phyloP scores from a whole-genome alignment of 257 asterid species.

The Nicotiana paniculata region DNA sequence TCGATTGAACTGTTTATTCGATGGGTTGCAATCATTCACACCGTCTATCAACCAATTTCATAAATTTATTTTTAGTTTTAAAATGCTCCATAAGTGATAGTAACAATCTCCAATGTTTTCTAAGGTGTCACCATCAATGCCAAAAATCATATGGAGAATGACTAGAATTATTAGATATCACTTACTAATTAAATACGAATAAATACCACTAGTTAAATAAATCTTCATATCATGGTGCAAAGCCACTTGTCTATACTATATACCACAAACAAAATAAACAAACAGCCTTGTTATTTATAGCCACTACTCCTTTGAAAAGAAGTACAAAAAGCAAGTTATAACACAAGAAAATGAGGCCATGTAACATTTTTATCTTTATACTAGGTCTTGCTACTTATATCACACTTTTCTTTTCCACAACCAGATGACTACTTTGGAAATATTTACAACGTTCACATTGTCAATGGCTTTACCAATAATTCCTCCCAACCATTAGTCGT shows the following conservation, averaged over 20 bases:
- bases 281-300: neutral
- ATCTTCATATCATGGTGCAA: neutral
- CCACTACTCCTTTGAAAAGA: neutral
- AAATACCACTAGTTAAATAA: neutral
- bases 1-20: neutral
- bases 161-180: neutral
- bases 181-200: no score
- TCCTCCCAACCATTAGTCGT: slow-evolving; percentile 45
- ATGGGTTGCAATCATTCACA: neutral
- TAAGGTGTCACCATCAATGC: neutral
- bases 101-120: neutral
- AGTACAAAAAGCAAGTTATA: neutral
- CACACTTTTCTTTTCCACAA: slow-evolving; percentile 8
- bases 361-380: slow-evolving; percentile 11
- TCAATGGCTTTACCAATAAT: slow-evolving; percentile 54
- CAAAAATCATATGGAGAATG: neutral
- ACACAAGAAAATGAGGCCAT: slow-evolving; percentile 13
- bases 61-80: neutral
- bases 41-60: neutral
- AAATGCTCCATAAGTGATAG: neutral
- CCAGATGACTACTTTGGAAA: neutral
- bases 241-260: neutral
- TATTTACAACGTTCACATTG: slow-evolving; percentile 29
- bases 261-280: neutral
- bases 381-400: slow-evolving; percentile 14